Evolutionary conservation across 208 protist species (phyloP).

Genomic region (Endotrypanum monterogeii): DNA sequence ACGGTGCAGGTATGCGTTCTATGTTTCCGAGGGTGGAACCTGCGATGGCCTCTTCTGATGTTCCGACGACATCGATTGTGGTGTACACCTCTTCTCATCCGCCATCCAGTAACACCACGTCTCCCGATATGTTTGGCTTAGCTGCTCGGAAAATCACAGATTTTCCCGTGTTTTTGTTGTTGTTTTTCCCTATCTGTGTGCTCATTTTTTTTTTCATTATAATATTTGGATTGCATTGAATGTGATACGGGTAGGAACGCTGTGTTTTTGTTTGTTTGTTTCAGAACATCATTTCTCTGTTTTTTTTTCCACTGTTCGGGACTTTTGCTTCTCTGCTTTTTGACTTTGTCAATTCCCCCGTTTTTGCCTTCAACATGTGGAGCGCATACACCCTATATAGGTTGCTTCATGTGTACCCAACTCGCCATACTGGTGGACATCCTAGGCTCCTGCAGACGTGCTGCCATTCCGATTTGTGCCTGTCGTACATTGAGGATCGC

Average conservation of each 20-base stretch:
- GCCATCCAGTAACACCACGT: too few relatives aligned
- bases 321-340: background rate
- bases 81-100: too few relatives aligned
- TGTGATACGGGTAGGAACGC: too few relatives aligned
- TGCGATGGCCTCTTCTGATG: too few relatives aligned
- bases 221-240: too few relatives aligned
- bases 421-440: background rate
- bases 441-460: background rate
- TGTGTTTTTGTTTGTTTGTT: slow-evolving; percentile 7
- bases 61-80: too few relatives aligned
- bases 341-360: background rate
- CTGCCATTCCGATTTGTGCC: background rate
- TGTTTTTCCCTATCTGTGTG: background rate
- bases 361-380: slow-evolving; percentile 8
- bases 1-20: too few relatives aligned
- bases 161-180: background rate
- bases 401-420: slow-evolving; percentile 5
- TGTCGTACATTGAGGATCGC: background rate
- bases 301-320: too few relatives aligned
- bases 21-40: too few relatives aligned
- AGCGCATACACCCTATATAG: slow-evolving; percentile 4
- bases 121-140: too few relatives aligned
- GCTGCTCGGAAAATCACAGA: background rate
- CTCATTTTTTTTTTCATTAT: too few relatives aligned
- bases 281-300: background rate